Evolutionary conservation across 1,284 basidiomycete genomes (phyloP).

Genomic region (Megacollybia platyphylla): DNA sequence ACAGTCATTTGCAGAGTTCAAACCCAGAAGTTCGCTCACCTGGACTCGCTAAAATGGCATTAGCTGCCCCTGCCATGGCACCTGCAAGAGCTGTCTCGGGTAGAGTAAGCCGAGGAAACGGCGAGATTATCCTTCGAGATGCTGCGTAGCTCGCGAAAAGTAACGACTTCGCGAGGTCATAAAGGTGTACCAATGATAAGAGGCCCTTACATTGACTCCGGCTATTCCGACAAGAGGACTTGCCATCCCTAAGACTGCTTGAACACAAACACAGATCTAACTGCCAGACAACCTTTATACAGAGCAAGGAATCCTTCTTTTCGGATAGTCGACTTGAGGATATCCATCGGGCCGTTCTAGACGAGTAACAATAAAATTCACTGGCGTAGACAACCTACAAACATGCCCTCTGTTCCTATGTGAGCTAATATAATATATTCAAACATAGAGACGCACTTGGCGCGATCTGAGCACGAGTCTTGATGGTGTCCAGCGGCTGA

Average conservation of each 20-base stretch:
- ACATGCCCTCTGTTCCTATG: slow-evolving; percentile 51
- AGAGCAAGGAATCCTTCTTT: slow-evolving; percentile 86
- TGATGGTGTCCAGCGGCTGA: slow-evolving; percentile 81
- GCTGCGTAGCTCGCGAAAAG: slow-evolving; percentile 85
- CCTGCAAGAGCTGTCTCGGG: slow-evolving; percentile 78
- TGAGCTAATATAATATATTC: neutral
- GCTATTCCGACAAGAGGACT: slow-evolving; percentile 91
- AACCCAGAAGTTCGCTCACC: slow-evolving; percentile 25
- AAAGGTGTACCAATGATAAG: too few relatives aligned
- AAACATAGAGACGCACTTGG: slow-evolving; percentile 34
- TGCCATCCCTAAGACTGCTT: slow-evolving; percentile 61
- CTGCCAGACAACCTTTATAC: slow-evolving; percentile 62
- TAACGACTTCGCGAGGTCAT: slow-evolving; percentile 34
- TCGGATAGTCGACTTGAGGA: slow-evolving; percentile 64
- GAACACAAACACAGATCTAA: neutral
- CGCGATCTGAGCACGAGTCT: slow-evolving; percentile 68
- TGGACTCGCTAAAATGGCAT: slow-evolving; percentile 82
- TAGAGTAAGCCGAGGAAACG: slow-evolving; percentile 74
- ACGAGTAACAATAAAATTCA: neutral
- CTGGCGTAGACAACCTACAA: slow-evolving; percentile 38
- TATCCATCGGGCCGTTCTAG: slow-evolving; percentile 88
- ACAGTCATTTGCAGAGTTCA: neutral
- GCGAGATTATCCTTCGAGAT: slow-evolving; percentile 76
- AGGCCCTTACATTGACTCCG: slow-evolving; percentile 57
- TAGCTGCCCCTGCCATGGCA: slow-evolving; percentile 71